phyloP scores from a whole-genome alignment of 2,329 filamentous ascomycete species.

The Cercospora sojina region DNA sequence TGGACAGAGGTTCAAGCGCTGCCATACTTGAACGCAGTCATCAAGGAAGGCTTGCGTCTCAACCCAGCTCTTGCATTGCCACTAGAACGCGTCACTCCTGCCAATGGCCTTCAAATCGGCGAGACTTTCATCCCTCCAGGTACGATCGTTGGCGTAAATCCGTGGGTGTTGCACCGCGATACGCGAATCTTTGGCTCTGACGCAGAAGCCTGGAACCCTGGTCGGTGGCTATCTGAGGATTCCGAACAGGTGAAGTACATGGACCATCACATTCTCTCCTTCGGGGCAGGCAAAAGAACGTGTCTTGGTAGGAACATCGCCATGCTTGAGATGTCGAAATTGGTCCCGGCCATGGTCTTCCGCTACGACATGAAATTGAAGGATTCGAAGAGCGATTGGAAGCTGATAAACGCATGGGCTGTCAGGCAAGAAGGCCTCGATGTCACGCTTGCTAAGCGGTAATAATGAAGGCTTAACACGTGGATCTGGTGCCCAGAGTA shows the following conservation, averaged over 20 bases:
- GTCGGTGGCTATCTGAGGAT: constrained; percentile 44
- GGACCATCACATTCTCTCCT: constrained; percentile 58
- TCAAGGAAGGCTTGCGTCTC: constrained; percentile 32
- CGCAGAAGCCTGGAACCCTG: constrained; percentile 42
- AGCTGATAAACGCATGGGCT: constrained; percentile 14
- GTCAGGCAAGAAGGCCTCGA: constrained; percentile 20
- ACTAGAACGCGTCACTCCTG: constrained; percentile 28
- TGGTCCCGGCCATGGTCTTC: constrained; percentile 21
- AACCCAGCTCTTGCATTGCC: constrained; percentile 29
- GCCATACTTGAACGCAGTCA: constrained; percentile 30
- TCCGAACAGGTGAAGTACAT: constrained; percentile 66
- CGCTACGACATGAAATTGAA: constrained; percentile 20
- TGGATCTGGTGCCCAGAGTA: background rate
- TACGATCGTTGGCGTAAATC: constrained; percentile 47
- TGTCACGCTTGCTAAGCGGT: constrained; percentile 7
- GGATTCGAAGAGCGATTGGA: constrained; percentile 15
- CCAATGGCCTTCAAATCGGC: constrained; percentile 22
- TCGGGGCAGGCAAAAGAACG: constrained; percentile 24
- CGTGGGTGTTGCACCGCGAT: constrained; percentile 47
- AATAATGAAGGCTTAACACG: background rate
- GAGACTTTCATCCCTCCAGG: constrained; percentile 39
- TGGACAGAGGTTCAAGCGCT: constrained; percentile 24
- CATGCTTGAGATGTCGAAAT: constrained; percentile 24
- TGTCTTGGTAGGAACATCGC: constrained; percentile 24
- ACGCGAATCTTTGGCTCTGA: constrained; percentile 40